Conservation (phyloP, 2,329 filamentous ascomycete species). For the Colletotrichum siamense region DNA sequence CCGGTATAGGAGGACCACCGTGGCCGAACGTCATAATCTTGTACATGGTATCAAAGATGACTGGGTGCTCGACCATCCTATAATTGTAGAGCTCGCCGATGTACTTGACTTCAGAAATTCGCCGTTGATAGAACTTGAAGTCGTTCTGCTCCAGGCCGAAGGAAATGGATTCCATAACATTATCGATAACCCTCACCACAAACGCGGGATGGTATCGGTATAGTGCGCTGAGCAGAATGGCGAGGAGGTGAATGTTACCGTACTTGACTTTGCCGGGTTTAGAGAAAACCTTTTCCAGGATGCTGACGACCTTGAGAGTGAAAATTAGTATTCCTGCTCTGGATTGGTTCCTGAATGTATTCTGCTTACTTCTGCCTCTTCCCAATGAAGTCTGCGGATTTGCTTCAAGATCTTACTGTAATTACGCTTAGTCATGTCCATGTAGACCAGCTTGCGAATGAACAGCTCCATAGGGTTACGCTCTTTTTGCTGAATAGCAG, state of each 20-base stretch:
- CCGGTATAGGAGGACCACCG: constrained; percentile 82
- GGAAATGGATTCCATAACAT: constrained; percentile 85
- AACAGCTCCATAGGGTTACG: constrained; percentile 92
- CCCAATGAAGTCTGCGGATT: constrained; percentile 95
- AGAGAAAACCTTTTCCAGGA: constrained; percentile 89
- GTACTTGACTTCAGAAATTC: constrained; percentile 95
- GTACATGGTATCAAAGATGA: constrained; percentile 95
- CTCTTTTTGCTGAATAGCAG: constrained; percentile 96
- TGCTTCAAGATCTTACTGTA: constrained; percentile 94
- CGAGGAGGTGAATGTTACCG: constrained; percentile 92
- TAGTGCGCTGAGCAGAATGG: constrained; percentile 85
- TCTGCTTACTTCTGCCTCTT: constrained; percentile 77
- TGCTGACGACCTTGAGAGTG: constrained; percentile 63
- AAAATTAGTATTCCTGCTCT: background rate
- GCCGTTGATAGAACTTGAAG: constrained; percentile 95
- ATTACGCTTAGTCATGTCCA: constrained; percentile 92
- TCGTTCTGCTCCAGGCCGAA: constrained; percentile 94
- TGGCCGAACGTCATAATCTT: constrained; percentile 94
- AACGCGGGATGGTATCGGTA: constrained; percentile 94
- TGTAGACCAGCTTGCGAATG: constrained; percentile 89
- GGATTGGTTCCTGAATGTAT: background rate
- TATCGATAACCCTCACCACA: constrained; percentile 89
- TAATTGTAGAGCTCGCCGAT: constrained; percentile 97
- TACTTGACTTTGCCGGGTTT: constrained; percentile 98
- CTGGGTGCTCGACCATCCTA: constrained; percentile 91